Evolutionary conservation across 1,284 basidiomycete genomes (phyloP).

Genomic region (Fomitiporia mediterranea): DNA sequence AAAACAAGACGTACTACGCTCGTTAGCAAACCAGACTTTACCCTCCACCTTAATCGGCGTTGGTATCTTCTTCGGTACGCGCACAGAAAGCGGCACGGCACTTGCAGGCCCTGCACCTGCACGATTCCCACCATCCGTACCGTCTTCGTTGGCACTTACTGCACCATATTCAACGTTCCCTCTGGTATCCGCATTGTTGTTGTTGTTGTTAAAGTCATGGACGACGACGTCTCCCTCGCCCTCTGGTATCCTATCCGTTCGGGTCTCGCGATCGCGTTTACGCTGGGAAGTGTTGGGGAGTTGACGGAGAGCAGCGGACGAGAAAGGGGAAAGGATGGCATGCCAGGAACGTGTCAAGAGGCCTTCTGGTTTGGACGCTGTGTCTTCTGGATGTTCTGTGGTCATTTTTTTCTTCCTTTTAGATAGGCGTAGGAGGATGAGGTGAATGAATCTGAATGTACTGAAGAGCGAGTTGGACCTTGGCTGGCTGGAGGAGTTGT

Average conservation of each 20-base stretch:
- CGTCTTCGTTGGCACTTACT: not conserved
- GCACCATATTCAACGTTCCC: not conserved
- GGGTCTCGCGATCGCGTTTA: conserved; percentile 56
- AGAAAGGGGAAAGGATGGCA: conserved; percentile 66
- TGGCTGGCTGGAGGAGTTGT: too few species aligned
- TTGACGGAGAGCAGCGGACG: conserved; percentile 58
- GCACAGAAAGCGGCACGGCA: conserved; percentile 50
- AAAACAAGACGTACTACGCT: conserved; percentile 63
- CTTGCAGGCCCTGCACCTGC: not conserved
- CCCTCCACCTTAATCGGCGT: conserved; percentile 92
- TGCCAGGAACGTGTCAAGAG: conserved; percentile 48
- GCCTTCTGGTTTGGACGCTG: not conserved
- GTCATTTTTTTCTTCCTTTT: not conserved
- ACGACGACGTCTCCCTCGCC: conserved; percentile 35
- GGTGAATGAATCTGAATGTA: too few species aligned
- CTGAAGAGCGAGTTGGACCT: too few species aligned
- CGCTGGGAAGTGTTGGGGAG: conserved; percentile 50
- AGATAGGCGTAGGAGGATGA: not conserved
- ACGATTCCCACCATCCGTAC: not conserved
- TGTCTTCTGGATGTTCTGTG: not conserved
- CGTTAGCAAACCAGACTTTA: conserved; percentile 99
- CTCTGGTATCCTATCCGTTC: conserved; percentile 67
- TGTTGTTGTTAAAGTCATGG: conserved; percentile 69
- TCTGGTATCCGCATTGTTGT: conserved; percentile 24
- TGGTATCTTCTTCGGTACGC: conserved; percentile 82